Evolutionary conservation across 2,329 filamentous ascomycete species (phyloP).

Genomic region (Chlorencoelia australis): DNA sequence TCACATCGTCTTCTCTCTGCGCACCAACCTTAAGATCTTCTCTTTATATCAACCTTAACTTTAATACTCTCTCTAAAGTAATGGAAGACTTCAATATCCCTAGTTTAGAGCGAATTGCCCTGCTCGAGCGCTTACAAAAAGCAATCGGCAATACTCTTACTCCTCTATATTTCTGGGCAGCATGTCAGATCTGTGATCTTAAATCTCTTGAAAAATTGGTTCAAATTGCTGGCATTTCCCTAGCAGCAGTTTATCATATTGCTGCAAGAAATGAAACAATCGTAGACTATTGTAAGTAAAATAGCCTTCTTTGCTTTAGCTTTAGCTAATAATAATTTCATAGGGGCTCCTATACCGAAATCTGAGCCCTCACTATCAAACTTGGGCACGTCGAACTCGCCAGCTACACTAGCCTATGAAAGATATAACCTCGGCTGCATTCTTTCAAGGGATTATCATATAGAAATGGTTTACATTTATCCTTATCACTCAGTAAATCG

Average conservation of each 20-base stretch:
- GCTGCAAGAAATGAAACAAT: constrained; percentile 7
- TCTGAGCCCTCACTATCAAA: too few species aligned
- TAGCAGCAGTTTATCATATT: constrained; percentile 1
- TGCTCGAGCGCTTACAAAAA: constrained; percentile 10
- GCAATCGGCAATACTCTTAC: constrained; percentile 7
- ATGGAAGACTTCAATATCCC: constrained; percentile 14
- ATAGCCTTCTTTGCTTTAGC: constrained; percentile 5
- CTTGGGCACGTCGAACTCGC: too few species aligned
- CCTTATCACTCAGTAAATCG: constrained; percentile 5
- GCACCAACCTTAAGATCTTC: too few species aligned
- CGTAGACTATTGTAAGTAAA: constrained; percentile 10
- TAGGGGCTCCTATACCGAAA: too few species aligned
- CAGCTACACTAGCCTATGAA: constrained; percentile 6
- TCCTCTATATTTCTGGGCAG: constrained; percentile 13
- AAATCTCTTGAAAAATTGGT: constrained; percentile 9
- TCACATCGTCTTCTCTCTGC: too few species aligned
- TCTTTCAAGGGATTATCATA: constrained; percentile 4
- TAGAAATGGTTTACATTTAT: constrained; percentile 12
- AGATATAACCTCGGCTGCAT: constrained; percentile 11
- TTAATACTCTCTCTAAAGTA: constrained; percentile 7
- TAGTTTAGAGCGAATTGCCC: constrained; percentile 8
- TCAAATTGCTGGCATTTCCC: constrained; percentile 1
- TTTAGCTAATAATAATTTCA: too few species aligned
- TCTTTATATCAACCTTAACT: too few species aligned
- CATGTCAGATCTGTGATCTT: constrained; percentile 12